Conservation (phyloP, 2,329 filamentous ascomycete species). For the Dothideomycetes sp. region DNA sequence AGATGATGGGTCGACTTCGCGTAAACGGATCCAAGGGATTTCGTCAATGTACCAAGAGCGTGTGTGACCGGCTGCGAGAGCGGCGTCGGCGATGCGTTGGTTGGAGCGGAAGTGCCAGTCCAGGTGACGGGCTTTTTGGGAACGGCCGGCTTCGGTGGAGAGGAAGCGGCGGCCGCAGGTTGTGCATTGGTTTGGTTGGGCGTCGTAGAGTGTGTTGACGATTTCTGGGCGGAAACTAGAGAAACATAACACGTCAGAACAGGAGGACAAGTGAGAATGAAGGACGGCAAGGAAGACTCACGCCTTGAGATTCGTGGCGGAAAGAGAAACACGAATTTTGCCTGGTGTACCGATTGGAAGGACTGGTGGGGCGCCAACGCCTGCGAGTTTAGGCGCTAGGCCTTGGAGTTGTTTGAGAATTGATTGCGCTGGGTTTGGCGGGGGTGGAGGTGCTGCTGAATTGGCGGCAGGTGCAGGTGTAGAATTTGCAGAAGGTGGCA, state of each 20-base stretch:
- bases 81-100: slow-evolving; percentile 75
- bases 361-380: slow-evolving; percentile 6
- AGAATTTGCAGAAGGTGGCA: slow-evolving; percentile 18
- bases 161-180: slow-evolving; percentile 86
- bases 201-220: slow-evolving; percentile 66
- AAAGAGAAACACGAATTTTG: slow-evolving; percentile 19
- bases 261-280: slow-evolving; percentile 14
- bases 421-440: slow-evolving; percentile 4
- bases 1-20: slow-evolving; percentile 60
- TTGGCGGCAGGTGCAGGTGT: slow-evolving; percentile 17
- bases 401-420: slow-evolving; percentile 12
- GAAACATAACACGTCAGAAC: too few relatives aligned
- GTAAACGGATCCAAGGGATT: slow-evolving; percentile 81
- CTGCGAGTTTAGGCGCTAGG: slow-evolving; percentile 2
- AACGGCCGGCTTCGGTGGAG: slow-evolving; percentile 65
- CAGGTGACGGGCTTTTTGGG: slow-evolving; percentile 83
- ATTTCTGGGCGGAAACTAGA: slow-evolving; percentile 64
- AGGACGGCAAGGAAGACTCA: slow-evolving; percentile 5
- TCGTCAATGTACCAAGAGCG: slow-evolving; percentile 94
- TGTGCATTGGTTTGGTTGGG: slow-evolving; percentile 75
- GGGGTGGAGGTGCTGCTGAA: slow-evolving; percentile 9
- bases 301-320: slow-evolving; percentile 23
- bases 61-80: slow-evolving; percentile 69
- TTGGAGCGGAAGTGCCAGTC: slow-evolving; percentile 98
- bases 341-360: not conserved